phyloP scores from a whole-genome alignment of 73 alveolate genomes.

The Tetrahymena thermophila region DNA sequence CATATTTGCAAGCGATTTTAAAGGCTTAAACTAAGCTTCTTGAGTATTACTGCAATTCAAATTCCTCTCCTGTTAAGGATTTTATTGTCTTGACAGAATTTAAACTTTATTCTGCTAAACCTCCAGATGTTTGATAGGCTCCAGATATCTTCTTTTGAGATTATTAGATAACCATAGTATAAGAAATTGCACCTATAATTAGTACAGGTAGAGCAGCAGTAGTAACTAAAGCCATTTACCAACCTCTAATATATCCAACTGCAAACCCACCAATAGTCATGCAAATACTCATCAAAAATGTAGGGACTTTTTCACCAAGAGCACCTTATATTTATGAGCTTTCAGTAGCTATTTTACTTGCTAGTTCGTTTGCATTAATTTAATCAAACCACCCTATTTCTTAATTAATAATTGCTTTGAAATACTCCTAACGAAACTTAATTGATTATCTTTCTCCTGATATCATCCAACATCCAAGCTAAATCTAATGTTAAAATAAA shows the following conservation, averaged over 20 bases:
- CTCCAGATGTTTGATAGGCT: slow-evolving; percentile 58
- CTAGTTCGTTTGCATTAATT: slow-evolving; percentile 49
- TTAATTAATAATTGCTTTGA: slow-evolving; percentile 41
- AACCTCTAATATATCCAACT: slow-evolving; percentile 55
- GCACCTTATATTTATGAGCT: slow-evolving; percentile 53
- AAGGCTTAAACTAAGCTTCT: not conserved
- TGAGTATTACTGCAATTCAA: not conserved
- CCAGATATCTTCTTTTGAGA: slow-evolving; percentile 34
- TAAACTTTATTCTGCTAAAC: slow-evolving; percentile 63
- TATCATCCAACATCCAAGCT: slow-evolving; percentile 16
- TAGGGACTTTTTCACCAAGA: slow-evolving; percentile 63
- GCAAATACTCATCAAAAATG: slow-evolving; percentile 42
- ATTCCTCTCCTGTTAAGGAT: slow-evolving; percentile 29
- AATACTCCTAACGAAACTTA: slow-evolving; percentile 37
- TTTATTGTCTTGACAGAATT: slow-evolving; percentile 51
- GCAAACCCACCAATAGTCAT: slow-evolving; percentile 52
- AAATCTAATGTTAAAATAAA: not conserved
- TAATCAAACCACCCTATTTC: slow-evolving; percentile 67
- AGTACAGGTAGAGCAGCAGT: slow-evolving; percentile 50
- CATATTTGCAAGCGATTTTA: not conserved
- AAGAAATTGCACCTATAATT: slow-evolving; percentile 8
- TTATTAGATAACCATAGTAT: slow-evolving; percentile 26
- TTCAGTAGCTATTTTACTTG: slow-evolving; percentile 55
- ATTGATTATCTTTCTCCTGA: slow-evolving; percentile 28
- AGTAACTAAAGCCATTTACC: slow-evolving; percentile 62